phyloP scores from a whole-genome alignment of 805 yeast species.

The Ogataea dorogensis region DNA sequence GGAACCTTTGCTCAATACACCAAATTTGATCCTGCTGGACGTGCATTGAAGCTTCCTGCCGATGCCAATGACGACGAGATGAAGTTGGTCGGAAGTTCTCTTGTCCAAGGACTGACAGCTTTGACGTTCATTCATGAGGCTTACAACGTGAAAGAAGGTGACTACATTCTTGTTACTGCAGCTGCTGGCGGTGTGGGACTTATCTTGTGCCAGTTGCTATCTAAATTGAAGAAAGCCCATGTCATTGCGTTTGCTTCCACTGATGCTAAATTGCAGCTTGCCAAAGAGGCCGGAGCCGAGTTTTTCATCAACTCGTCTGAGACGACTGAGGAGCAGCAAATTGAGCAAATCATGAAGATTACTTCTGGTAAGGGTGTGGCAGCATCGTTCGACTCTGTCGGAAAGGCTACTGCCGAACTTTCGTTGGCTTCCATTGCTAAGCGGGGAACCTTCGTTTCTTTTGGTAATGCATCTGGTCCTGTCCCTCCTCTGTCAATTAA shows the following conservation, averaged over 20 bases:
- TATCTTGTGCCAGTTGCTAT: constrained; percentile 62
- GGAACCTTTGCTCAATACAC: constrained; percentile 75
- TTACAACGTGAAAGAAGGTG: constrained; percentile 64
- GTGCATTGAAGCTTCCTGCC: constrained; percentile 48
- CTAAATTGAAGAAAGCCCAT: constrained; percentile 59
- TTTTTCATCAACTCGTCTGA: constrained; percentile 51
- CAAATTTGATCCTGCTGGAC: constrained; percentile 39
- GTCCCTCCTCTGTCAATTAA: constrained; percentile 64
- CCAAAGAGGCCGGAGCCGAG: constrained; percentile 76
- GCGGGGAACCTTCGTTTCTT: constrained; percentile 74
- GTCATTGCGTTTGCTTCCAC: constrained; percentile 86
- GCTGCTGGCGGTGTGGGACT: constrained; percentile 96
- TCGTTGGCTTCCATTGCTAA: constrained; percentile 60
- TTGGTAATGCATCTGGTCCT: constrained; percentile 84
- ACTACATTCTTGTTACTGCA: constrained; percentile 76
- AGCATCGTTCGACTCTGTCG: constrained; percentile 72
- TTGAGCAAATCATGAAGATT: constrained; percentile 52
- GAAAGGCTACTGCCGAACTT: constrained; percentile 70
- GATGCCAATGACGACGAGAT: constrained; percentile 47
- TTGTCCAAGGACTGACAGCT: constrained; percentile 79
- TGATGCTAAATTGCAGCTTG: constrained; percentile 64
- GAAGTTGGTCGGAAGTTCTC: constrained; percentile 56
- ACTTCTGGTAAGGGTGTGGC: constrained; percentile 68
- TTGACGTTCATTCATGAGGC: constrained; percentile 67
- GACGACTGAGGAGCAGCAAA: constrained; percentile 49